A percentile compares a stretch with the other conserved stretches of the same genome.
These are phyloP conservation scores for Saturnispora hagleri DNA, from an alignment of 805 yeast genomes.

Conservation along the genomic window DNA sequence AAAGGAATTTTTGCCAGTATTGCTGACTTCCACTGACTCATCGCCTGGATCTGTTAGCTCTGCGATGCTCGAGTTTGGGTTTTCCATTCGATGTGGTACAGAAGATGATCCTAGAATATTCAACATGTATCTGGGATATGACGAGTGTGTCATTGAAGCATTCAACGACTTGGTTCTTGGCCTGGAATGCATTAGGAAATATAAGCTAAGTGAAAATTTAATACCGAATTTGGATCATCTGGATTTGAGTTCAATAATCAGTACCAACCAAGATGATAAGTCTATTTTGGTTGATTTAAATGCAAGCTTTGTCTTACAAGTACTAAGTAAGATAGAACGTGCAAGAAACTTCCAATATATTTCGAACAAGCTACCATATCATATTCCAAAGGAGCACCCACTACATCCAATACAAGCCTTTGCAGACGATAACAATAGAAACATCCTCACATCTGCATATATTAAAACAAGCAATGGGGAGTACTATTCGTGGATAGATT, in stretches of 20 bases:
- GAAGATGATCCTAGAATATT: constrained; percentile 11
- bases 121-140: constrained; percentile 29
- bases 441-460: constrained; percentile 1
- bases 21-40: constrained; percentile 17
- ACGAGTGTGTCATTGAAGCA: constrained; percentile 27
- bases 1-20: constrained; percentile 27
- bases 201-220: not conserved
- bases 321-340: constrained; percentile 16
- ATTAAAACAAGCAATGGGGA: constrained; percentile 12
- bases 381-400: constrained; percentile 20
- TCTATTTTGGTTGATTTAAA: constrained; percentile 11
- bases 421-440: not conserved
- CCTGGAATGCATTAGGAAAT: constrained; percentile 21
- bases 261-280: not conserved
- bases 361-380: constrained; percentile 25
- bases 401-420: constrained; percentile 22
- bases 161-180: constrained; percentile 25
- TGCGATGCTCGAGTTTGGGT: constrained; percentile 20
- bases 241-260: not conserved
- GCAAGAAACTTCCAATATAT: constrained; percentile 24
- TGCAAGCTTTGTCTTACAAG: constrained; percentile 9
- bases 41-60: constrained; percentile 16
- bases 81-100: constrained; percentile 22
- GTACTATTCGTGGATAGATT: constrained; percentile 30
- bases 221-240: not conserved